Percentiles rank a stretch among this genome's conserved stretches.
Conservation (phyloP, 2,329 filamentous ascomycete genomes). For the Penicillium paneum region DNA sequence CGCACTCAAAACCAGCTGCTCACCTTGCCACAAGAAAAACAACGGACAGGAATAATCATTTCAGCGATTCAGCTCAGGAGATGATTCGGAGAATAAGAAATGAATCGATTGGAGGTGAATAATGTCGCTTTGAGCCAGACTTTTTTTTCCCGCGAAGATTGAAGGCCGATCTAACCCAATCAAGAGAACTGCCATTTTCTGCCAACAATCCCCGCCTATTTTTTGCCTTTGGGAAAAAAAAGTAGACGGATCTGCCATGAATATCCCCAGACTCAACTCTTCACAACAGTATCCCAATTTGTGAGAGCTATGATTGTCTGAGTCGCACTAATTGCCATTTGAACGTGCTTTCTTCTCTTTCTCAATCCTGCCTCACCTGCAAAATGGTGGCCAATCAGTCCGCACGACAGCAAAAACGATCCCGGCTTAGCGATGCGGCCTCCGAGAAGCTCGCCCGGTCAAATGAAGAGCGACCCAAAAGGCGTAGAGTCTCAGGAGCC, state of each 20-base stretch:
- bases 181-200: constrained; percentile 13
- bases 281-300: neutral
- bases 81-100: neutral
- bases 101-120: constrained; percentile 6
- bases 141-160: constrained; percentile 8
- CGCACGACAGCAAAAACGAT: constrained; percentile 29
- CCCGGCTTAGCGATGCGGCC: constrained; percentile 29
- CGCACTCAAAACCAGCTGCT: constrained; percentile 15
- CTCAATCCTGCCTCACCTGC: neutral
- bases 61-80: neutral
- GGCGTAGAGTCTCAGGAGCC: constrained; percentile 29
- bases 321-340: neutral
- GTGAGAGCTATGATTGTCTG: constrained; percentile 2
- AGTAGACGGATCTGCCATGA: constrained; percentile 12
- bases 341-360: neutral
- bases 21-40: constrained; percentile 99
- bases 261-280: constrained; percentile 1
- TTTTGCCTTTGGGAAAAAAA: constrained; percentile 20
- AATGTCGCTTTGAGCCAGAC: constrained; percentile 9
- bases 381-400: constrained; percentile 20
- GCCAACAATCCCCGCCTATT: constrained; percentile 14
- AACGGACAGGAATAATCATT: constrained; percentile 99
- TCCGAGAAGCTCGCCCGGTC: constrained; percentile 20
- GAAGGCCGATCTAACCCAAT: constrained; percentile 8
- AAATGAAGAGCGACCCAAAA: constrained; percentile 30